Base-by-base conservation (phyloP, 495 filamentous ascomycete genomes). In the Penicillium bialowiezense region DNA sequence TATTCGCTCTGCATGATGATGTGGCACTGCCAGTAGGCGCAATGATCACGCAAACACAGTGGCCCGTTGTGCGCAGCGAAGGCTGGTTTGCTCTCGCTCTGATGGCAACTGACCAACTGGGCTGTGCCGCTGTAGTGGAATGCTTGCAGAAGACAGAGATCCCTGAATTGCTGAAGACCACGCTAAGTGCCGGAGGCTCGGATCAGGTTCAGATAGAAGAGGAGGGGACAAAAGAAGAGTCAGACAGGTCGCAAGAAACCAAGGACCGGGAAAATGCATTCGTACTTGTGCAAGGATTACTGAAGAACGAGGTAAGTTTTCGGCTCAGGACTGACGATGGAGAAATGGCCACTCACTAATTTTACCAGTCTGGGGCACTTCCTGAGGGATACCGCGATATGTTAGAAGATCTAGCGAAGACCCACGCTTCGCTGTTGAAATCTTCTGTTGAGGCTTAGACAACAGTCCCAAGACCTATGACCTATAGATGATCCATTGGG, bases 21-120 rank as follows among this genome's bases (percentile, higher is more conserved):
- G 56, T 90, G 20, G 65, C 75, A 3, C 63, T 72, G 20, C 76
- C 83, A 5, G 58, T 93, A 3, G 67, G 75, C 47, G 75, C 74
- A 39, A 83, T 91, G 67, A 71, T 86, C 29, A 77, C 74, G 5
- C 87, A 91, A 48, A 72, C 71, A 3, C 83, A 85, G 56, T 90
- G 84, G 72, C 83, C 86, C 1, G 74, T 83, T 18, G 72, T 92
- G 13, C 75, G 83, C 7, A 83, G 82, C 50, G 88, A 93, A 61
- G 82, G 82, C 0, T 82, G 86, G 71, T 90, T 91, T 59, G 82
- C 84, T 3, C 69, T 91, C 13, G 88, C 87, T 3, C 68, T 91
- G 23, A 86, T 92, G 78, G 78, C 80, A 7, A 72, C 68, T 18
- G 69, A 54, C 28, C 52, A 59, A 10, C 65, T 74, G 9, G 85